Base-by-base conservation (phyloP, 163 green algal species). In the Trebouxiophyceae sp. region DNA sequence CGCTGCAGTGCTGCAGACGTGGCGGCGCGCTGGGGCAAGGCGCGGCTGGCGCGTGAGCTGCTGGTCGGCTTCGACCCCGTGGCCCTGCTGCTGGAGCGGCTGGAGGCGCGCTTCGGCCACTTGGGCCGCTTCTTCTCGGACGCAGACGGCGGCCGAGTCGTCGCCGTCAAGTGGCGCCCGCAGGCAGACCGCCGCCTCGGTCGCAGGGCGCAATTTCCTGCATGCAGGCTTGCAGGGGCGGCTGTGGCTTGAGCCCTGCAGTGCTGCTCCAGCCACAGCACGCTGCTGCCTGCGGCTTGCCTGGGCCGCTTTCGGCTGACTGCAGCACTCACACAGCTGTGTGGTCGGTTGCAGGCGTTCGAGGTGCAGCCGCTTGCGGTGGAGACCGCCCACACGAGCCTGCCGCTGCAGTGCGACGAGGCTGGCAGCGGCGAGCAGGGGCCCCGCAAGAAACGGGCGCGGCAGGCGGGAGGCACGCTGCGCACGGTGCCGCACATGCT, bases 1-100 rank as follows among this genome's bases (percentile, higher is more conserved):
- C n/a, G n/a, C n/a, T n/a, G n/a, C n/a, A n/a, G 39, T n/a, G 39
- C 20, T 32, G 46, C 50, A 74, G 55, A 56, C 62, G 29, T 61
- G 45, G 8, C 39, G 29, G n/a, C 55, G 33, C 34, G 28, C 56
- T 44, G 47, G 29, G 62, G 57, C 31, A 28, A 22, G 3, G 27
- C 26, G 1, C 57, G 47, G 27, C 30, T 67, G 33, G 56, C 44
- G 32, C 30, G 66, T 7, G 84, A 95, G 69, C 71, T 95, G 69
- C 77, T 95, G 45, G 70, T 95, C 1, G 87, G 85, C 5, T 92
- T 95, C 60, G 78, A 93, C 50, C 88, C 88, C 2, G 67, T 93
- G 26, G 26, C 32, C 0, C 44, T 66, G 19, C 78, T 83, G 20
- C 22, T 86, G 8, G 20, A 20, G 19, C 44, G 71, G 27, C 77